These are phyloP conservation scores for Camellia sinensis DNA, from an alignment of 148 eudicot genomes.

Conservation along the genomic window DNA sequence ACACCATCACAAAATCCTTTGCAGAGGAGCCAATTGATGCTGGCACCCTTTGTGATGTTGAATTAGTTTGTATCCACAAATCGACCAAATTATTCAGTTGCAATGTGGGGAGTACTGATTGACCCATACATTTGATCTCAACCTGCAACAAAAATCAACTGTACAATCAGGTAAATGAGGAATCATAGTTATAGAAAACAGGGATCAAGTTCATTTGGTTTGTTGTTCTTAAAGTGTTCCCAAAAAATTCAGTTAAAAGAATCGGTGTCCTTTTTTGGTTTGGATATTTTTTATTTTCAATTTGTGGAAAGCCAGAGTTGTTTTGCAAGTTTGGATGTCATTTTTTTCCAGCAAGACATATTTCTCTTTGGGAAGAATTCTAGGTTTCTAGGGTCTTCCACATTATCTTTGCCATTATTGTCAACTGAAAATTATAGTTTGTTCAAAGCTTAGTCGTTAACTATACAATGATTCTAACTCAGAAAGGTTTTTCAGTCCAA, in stretches of 20 bases:
- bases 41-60: constrained; percentile 37
- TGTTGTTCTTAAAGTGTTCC: neutral
- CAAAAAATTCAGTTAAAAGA: neutral
- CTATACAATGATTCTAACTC: no score
- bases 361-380: no score
- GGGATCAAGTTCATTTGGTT: no score
- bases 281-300: no score
- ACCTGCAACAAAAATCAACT: constrained; percentile 34
- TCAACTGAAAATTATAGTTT: neutral
- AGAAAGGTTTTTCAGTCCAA: neutral
- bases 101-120: constrained; percentile 43
- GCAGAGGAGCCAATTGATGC: constrained; percentile 55
- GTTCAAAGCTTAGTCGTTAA: no score
- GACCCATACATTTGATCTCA: constrained; percentile 51
- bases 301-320: no score
- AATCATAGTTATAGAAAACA: neutral
- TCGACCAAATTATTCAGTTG: constrained; percentile 50
- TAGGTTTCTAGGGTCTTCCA: no score
- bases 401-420: no score
- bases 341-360: no score
- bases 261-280: neutral
- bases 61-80: constrained; percentile 41
- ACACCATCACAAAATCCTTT: constrained; percentile 60
- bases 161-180: constrained; percentile 1
- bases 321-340: no score